These are phyloP conservation scores for Macrolepiota fuliginosa DNA, from an alignment of 768 basidiomycete genomes.

Conservation along the genomic window DNA sequence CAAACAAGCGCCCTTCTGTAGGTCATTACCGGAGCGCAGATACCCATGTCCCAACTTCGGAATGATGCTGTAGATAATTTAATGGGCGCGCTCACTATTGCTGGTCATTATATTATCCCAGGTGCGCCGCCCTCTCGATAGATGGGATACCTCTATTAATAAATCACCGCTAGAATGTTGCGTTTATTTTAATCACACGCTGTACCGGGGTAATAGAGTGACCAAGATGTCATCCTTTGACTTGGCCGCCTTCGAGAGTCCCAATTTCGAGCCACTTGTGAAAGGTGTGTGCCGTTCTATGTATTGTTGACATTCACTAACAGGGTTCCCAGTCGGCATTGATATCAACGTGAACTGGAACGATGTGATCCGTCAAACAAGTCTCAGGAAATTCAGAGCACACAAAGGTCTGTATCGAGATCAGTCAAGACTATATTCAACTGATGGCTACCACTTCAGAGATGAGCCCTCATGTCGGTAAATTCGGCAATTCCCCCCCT, in stretches of 20 bases:
- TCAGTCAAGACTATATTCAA: background rate
- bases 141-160: background rate
- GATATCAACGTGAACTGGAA: conserved; percentile 90
- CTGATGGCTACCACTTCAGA: conserved; percentile 35
- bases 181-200: conserved; percentile 86
- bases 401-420: conserved; percentile 58
- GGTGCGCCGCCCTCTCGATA: conserved; percentile 39
- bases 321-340: conserved; percentile 64
- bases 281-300: conserved; percentile 50
- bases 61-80: conserved; percentile 95
- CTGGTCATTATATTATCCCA: conserved; percentile 90
- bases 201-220: conserved; percentile 84
- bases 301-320: conserved; percentile 9
- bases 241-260: conserved; percentile 80
- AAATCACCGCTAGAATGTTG: conserved; percentile 57
- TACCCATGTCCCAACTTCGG: conserved; percentile 86
- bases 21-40: conserved; percentile 93
- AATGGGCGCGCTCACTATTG: conserved; percentile 84
- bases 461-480: conserved; percentile 81
- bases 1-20: conserved; percentile 22
- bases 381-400: conserved; percentile 71
- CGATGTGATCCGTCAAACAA: conserved; percentile 81
- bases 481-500: conserved; percentile 21
- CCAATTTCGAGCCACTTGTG: conserved; percentile 79
- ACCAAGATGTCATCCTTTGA: conserved; percentile 82